These are phyloP conservation scores for Tylopilus subfusipes DNA, from an alignment of 768 basidiomycete species.

Conservation along the genomic window DNA sequence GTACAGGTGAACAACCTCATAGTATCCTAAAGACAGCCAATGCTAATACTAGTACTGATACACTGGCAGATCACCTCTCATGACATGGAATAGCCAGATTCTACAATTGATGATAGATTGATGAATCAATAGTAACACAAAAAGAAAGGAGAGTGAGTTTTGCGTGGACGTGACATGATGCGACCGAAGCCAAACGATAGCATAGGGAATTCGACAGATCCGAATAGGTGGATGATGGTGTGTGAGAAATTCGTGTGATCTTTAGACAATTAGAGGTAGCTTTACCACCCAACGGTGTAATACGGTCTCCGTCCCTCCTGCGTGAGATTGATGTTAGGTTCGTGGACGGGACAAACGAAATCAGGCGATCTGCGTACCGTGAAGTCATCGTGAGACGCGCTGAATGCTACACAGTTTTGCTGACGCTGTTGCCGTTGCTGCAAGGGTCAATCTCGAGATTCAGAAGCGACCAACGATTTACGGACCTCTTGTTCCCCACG, in stretches of 20 bases:
- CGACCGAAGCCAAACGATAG: conserved; percentile 1
- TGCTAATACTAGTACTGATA: conserved; percentile 4
- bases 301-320: conserved; percentile 2
- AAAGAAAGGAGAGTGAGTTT: neutral
- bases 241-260: neutral
- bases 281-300: conserved; percentile 12
- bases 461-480: neutral
- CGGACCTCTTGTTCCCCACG: conserved; percentile 8
- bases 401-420: neutral
- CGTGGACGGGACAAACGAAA: neutral
- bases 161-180: neutral
- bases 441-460: neutral
- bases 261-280: neutral
- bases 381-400: neutral
- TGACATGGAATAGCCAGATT: neutral
- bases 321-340: neutral
- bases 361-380: conserved; percentile 3
- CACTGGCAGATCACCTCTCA: conserved; percentile 1
- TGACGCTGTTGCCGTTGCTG: neutral
- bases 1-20: conserved; percentile 1
- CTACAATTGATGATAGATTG: neutral
- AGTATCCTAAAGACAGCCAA: neutral
- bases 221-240: neutral
- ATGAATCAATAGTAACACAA: neutral
- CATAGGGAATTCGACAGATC: neutral